Evolutionary conservation across 495 filamentous ascomycete species (phyloP), one percentile per base, ranked within the genome.

Genomic region (Penicillium taxi): DNA sequence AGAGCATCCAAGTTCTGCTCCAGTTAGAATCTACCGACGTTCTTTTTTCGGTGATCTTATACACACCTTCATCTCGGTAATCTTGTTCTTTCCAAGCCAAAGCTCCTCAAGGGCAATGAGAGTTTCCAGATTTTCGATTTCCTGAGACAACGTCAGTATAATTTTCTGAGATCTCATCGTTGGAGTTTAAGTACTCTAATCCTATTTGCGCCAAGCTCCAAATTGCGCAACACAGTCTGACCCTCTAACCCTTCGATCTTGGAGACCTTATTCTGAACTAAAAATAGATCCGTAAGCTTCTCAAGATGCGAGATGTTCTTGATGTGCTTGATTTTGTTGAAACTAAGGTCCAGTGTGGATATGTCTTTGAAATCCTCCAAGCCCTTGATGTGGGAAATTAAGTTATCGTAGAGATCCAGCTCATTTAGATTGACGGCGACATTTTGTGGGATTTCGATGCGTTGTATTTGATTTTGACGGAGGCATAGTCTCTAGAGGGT

Each of bases 281-380:
- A 89, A 61, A 82, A 99, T 5, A 99, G 56, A 50, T 96, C 86
- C 45, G 72, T 83, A 36, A 96, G 68, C 24, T 86, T 76, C 9
- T 63, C 76, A 16, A 98, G 69, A 56, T 93, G 85, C 25, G 75
- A 69, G 49, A 96, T 62, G 52, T 87, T 76, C 66, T 93, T 93
- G 71, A 99, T 94, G 56, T 96, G 89, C 58, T 94, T 96, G 66
- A 99, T 90, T 67, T 95, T 96, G 63, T 99, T 99, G 76, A 94
- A 99, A 52, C 84, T 90, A 24, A 99, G 68, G 55, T 99, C 91
- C 32, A 99, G 74, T 37, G 68, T 83, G 9, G 72, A 85, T 13
- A 99, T 70, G 21, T 84, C 67, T 6, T 63, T 68, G 23, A 96
- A 75, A 29, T 78, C 71, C 18, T 94, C 86, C 19, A 99, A 73